Evolutionary conservation across 306 rosid genomes (phyloP), one percentile per base, ranked within the genome.

Genomic region (Adenanthera pavonina): DNA sequence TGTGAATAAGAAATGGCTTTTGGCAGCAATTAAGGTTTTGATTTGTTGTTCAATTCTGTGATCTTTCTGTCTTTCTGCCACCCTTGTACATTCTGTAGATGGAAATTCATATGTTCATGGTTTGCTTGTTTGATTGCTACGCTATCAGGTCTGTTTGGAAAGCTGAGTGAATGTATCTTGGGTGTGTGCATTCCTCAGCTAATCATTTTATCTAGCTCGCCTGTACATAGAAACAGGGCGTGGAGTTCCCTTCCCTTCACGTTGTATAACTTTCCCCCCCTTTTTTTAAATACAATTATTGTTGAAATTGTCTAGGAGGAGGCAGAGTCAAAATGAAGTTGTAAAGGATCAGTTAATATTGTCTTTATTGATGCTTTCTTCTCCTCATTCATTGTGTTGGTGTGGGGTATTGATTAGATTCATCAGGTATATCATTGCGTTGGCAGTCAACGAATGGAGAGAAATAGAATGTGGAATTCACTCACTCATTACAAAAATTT

Each of bases 1-100:
- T 68, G 87, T 73, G 72, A 81, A 81, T 72, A 80, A 62, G 57
- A 75, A 51, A 64, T 83, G 70, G 36, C 56, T 20, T 41, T 54
- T 64, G 57, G 80, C 85, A 69, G 77, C 84, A 46, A 66, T 38
- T 69, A 56, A 75, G 76, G 80, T 15, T 71, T 71, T 25, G 30
- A 67, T 47, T 13, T 77, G 79, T 77, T 51, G 38, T 78, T 47
- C 6, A 54, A 48, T 33, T 75, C 43, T 51, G 85, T 47, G 74
- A 47, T 72, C 62, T 46, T 35, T 69, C 66, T 56, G 75, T 14
- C 61, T 59, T 64, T 61, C n/a, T 75, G 49, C 51, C 40, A 62
- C 83, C 48, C 71, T 67, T 87, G 89, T 87, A 88, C 84, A 88
- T 83, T 79, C 69, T 80, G 80, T 84, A 72, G 62, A 80, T 84